These are phyloP conservation scores for Amyloporia xantha DNA, from an alignment of 768 basidiomycete genomes.

Conservation along the genomic window DNA sequence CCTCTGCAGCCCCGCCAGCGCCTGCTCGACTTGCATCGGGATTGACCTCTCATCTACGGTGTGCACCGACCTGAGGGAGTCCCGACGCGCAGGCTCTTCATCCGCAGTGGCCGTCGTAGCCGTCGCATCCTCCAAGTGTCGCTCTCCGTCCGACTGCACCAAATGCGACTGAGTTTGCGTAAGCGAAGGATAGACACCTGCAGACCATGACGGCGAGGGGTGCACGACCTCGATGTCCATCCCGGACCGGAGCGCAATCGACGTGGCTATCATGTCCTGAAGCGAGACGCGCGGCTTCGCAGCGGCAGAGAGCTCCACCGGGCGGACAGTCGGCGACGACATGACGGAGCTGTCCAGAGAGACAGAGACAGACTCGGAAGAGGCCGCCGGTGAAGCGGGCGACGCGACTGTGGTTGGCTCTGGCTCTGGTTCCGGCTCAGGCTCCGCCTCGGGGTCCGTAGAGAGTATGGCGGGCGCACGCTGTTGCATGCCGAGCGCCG, in stretches of 20 bases:
- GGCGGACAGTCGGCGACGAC: neutral
- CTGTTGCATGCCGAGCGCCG: constrained; percentile 40
- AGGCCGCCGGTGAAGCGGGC: neutral
- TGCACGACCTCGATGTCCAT: constrained; percentile 54
- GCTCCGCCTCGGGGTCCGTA: neutral
- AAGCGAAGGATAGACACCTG: constrained; percentile 32
- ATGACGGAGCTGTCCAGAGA: neutral
- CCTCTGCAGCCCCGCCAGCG: constrained; percentile 65
- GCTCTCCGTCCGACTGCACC: constrained; percentile 12
- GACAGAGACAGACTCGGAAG: neutral
- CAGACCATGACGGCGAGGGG: constrained; percentile 47
- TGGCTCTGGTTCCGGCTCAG: neutral
- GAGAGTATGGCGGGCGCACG: constrained; percentile 11
- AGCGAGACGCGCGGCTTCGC: constrained; percentile 41
- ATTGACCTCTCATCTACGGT: constrained; percentile 11
- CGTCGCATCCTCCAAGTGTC: constrained; percentile 2
- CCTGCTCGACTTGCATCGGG: constrained; percentile 48
- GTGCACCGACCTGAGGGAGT: neutral
- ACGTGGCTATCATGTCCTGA: constrained; percentile 69
- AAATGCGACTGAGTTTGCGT: constrained; percentile 19
- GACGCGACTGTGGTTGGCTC: neutral
- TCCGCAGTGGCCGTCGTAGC: constrained; percentile 2
- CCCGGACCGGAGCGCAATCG: constrained; percentile 67
- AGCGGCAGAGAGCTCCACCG: neutral
- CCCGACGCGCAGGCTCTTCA: neutral